phyloP scores from a whole-genome alignment of 805 yeast species.

The Zygosaccharomyces rouxii region DNA sequence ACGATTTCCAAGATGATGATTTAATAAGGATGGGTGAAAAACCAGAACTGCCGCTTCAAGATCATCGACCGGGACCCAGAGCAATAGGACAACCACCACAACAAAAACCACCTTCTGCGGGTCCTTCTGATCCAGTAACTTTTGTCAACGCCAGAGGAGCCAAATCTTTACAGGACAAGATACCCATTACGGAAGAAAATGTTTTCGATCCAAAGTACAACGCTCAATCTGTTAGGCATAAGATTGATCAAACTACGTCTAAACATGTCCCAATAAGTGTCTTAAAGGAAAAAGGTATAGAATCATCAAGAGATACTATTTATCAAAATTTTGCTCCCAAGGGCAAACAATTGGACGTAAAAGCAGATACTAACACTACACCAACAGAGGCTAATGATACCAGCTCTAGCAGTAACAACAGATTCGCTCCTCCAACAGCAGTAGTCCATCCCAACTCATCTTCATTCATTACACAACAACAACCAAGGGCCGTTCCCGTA shows the following conservation, averaged over 20 bases:
- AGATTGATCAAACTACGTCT: constrained; percentile 65
- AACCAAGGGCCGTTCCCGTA: constrained; percentile 8
- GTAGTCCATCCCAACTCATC: constrained; percentile 27
- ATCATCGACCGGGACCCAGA: constrained; percentile 11
- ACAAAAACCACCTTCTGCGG: not conserved
- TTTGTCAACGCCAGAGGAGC: constrained; percentile 69
- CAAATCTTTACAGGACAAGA: constrained; percentile 46
- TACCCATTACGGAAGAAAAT: constrained; percentile 37
- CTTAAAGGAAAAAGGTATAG: constrained; percentile 25
- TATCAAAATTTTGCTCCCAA: constrained; percentile 34
- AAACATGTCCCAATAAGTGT: constrained; percentile 45
- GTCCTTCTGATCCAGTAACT: constrained; percentile 19
- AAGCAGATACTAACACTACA: not conserved
- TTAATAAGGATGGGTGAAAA: constrained; percentile 35
- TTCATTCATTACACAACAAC: constrained; percentile 6
- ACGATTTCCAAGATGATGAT: constrained; percentile 40
- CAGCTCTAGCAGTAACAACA: constrained; percentile 1
- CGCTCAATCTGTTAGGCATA: constrained; percentile 52
- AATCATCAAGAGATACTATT: constrained; percentile 18
- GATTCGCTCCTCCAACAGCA: constrained; percentile 27
- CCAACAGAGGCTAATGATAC: not conserved
- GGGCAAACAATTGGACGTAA: constrained; percentile 24
- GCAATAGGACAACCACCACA: not conserved
- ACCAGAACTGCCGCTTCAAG: constrained; percentile 14
- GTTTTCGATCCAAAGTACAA: constrained; percentile 56